Conservation (phyloP, 2,329 filamentous ascomycete genomes). For the Arachnomyces sp. region DNA sequence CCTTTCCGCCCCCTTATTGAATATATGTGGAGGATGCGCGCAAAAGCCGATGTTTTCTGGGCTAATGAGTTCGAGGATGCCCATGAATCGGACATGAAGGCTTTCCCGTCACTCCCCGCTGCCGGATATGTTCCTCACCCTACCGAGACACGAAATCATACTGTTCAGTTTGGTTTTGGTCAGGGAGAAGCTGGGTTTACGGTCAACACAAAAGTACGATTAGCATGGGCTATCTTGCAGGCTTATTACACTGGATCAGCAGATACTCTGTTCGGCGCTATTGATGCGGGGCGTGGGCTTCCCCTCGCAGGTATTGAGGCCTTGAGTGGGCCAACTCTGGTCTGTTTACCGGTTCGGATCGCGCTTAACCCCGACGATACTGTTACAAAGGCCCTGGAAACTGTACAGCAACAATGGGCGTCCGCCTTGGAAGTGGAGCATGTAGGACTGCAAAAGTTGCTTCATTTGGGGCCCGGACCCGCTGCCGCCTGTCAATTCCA, state of each 20-base stretch:
- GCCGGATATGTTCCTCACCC: constrained; percentile 2
- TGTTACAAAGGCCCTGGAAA: constrained; percentile 41
- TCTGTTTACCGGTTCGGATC: constrained; percentile 32
- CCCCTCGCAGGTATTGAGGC: constrained; percentile 28
- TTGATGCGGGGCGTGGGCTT: constrained; percentile 33
- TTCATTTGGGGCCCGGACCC: constrained; percentile 11
- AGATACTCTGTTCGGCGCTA: constrained; percentile 35
- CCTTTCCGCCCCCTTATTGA: constrained; percentile 8
- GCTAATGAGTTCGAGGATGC: constrained; percentile 10
- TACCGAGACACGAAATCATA: background rate
- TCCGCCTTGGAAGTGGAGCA: constrained; percentile 53
- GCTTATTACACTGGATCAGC: constrained; percentile 26
- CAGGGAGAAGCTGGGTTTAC: constrained; percentile 11
- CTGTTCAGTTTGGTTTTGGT: constrained; percentile 1
- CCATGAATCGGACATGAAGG: constrained; percentile 13
- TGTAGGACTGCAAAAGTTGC: constrained; percentile 27
- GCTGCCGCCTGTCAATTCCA: constrained; percentile 14
- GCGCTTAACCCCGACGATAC: constrained; percentile 24
- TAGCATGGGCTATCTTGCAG: constrained; percentile 33
- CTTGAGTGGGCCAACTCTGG: constrained; percentile 34
- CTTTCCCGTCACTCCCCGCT: constrained; percentile 3
- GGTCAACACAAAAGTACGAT: constrained; percentile 28
- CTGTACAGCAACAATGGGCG: constrained; percentile 45
- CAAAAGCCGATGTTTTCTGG: constrained; percentile 4
- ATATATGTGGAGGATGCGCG: constrained; percentile 1